Base-by-base conservation (phyloP, 768 basidiomycete species). In the Lentinus brumalis region DNA sequence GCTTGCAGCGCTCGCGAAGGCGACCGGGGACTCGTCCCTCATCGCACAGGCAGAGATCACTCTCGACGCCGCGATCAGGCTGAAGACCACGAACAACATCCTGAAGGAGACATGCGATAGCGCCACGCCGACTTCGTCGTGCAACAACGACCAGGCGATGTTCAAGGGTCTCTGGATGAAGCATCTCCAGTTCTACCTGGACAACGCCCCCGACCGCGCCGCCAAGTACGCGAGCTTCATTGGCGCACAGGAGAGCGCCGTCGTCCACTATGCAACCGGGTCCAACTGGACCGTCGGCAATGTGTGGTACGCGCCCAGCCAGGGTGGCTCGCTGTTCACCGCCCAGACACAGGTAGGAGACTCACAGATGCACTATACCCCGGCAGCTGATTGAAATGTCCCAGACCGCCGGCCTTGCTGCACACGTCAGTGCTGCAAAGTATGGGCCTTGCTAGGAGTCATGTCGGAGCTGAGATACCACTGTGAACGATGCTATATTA, bases 1-100 rank as follows among this genome's bases (percentile, higher is more conserved):
- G 16, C 72, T 85, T 8, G 79, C 74, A 7, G 78, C 79, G 29
- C 77, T 86, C 26, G 52, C 32, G 29, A 60, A 46, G 16, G 62
- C 63, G 26, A 61, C 59, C 1, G 63, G 51, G 16, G 50, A 63
- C 46, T 39, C 56, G 12, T 44, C 50, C 15, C 59, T 62, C 32
- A 51, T 66, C 44, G 52, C 38, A 26, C 40, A 64, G 59, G 67
- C 67, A 0, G 62, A 66, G 54, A 60, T 64, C 29, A 66, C 62
- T 4, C 57, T 68, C 32, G 66, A 68, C 53, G 67, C 67, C 4
- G 53, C 59, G 21, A 54, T 64, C 30, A 10, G 46, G 7, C 57
- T 47, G 45, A 55, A 59, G 32, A 66, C 49, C 21, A 10, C 12
- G 35, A 57, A 57, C 56, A 31, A 31, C 26, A 57, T 57, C 47